Conservation (phyloP, 2,329 filamentous ascomycete species). For the Oidium heveae region DNA sequence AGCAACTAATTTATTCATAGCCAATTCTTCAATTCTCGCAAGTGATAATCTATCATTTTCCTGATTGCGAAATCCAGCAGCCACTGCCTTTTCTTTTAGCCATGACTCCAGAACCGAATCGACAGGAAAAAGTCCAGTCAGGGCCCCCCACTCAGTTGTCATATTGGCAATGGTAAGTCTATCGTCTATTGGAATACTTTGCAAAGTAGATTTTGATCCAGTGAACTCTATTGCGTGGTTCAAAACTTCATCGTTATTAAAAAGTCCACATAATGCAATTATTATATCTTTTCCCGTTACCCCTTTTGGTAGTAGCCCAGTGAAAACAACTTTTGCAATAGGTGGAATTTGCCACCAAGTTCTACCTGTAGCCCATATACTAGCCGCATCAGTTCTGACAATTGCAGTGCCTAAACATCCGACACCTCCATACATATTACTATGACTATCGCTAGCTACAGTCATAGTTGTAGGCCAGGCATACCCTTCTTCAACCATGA, state of each 20-base stretch:
- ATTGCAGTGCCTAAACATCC: conserved; percentile 55
- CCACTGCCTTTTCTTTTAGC: conserved; percentile 54
- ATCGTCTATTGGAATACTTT: conserved; percentile 44
- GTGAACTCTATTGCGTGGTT: conserved; percentile 82
- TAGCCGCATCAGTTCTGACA: conserved; percentile 68
- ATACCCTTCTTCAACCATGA: conserved; percentile 69
- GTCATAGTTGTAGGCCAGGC: conserved; percentile 66
- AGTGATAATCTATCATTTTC: conserved; percentile 39
- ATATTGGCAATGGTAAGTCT: conserved; percentile 56
- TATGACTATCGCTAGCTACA: conserved; percentile 57
- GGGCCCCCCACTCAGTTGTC: conserved; percentile 59
- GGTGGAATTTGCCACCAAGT: conserved; percentile 85
- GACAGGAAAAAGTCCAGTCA: conserved; percentile 55
- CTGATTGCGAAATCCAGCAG: conserved; percentile 32
- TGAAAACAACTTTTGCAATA: conserved; percentile 55
- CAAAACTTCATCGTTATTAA: conserved; percentile 67
- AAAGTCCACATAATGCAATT: conserved; percentile 62
- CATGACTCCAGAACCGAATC: conserved; percentile 47
- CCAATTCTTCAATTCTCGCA: conserved; percentile 43
- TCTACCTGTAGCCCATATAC: conserved; percentile 57
- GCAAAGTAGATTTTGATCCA: conserved; percentile 53
- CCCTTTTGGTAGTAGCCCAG: conserved; percentile 46
- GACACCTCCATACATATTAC: conserved; percentile 64
- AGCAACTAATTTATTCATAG: conserved; percentile 37
- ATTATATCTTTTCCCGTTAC: conserved; percentile 92